Percentiles rank a stretch among this genome's conserved stretches.
phyloP scores from a whole-genome alignment of 2,329 filamentous ascomycete species.

The Pseudogymnoascus sp. region DNA sequence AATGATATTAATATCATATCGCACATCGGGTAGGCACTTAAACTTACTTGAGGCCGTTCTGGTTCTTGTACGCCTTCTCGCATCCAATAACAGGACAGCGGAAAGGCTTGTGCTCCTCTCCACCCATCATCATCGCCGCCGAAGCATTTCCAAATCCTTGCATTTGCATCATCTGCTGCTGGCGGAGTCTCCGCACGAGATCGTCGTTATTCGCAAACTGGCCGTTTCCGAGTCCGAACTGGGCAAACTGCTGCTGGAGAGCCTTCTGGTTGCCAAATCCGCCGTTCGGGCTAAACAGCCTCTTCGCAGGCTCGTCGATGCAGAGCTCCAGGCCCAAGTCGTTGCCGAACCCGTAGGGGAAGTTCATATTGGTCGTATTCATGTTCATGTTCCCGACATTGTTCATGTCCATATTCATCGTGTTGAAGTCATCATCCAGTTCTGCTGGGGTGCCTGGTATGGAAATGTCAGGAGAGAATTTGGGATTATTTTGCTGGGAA shows the following conservation, averaged over 20 bases:
- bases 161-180: constrained; percentile 44
- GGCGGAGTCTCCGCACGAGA: constrained; percentile 57
- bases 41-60: constrained; percentile 89
- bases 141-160: constrained; percentile 21
- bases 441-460: constrained; percentile 62
- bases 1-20: constrained; percentile 14
- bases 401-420: constrained; percentile 48
- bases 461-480: constrained; percentile 48
- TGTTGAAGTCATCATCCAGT: constrained; percentile 65
- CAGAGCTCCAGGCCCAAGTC: constrained; percentile 49
- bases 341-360: constrained; percentile 31
- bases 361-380: constrained; percentile 32
- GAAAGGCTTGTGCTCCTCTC: constrained; percentile 95
- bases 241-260: constrained; percentile 59
- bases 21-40: neutral
- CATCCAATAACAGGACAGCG: constrained; percentile 96
- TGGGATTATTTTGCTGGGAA: constrained; percentile 43
- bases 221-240: constrained; percentile 53
- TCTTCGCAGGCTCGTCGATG: constrained; percentile 92
- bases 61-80: constrained; percentile 99
- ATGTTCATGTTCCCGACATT: constrained; percentile 48
- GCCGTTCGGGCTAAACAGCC: constrained; percentile 78
- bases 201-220: constrained; percentile 67
- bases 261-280: constrained; percentile 56
- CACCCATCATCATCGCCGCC: constrained; percentile 50